A percentile compares a stretch with the other conserved stretches of the same genome.
Conservation (phyloP, 306 rosid species). For the Macrotyloma uniflorum region DNA sequence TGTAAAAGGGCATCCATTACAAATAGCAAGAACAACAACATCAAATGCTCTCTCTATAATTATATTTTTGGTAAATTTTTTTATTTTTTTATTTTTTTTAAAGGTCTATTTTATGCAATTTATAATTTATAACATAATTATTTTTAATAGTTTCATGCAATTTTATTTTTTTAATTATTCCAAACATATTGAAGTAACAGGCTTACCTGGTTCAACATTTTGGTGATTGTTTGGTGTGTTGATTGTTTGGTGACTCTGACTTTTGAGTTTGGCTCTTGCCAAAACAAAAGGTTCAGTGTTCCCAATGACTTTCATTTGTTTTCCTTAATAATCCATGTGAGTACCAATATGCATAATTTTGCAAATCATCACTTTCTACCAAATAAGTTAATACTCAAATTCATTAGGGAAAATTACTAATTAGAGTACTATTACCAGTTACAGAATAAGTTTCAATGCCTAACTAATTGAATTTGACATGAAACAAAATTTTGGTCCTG, state of each 20-base stretch:
- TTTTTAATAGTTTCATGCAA: too few species aligned
- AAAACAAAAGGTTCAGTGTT: not conserved
- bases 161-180: too few species aligned
- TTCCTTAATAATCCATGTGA: constrained; percentile 23
- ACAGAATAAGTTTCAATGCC: not conserved
- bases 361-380: constrained; percentile 22
- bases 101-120: too few species aligned
- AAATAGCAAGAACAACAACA: too few species aligned
- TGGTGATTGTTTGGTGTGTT: not conserved
- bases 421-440: not conserved
- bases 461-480: not conserved
- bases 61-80: too few species aligned
- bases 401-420: not conserved
- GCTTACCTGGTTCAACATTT: not conserved
- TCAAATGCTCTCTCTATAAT: too few species aligned
- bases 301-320: constrained; percentile 16
- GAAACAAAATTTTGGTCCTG: not conserved
- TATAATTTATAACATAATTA: too few species aligned
- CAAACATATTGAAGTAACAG: not conserved
- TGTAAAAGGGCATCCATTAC: not conserved
- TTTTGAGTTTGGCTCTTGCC: not conserved
- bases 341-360: constrained; percentile 20
- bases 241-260: constrained; percentile 6
- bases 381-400: not conserved
- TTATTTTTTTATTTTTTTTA: too few species aligned